Evolutionary conservation across 2,329 filamentous ascomycete genomes (phyloP).

Genomic region (Sphaerostilbella broomeana): DNA sequence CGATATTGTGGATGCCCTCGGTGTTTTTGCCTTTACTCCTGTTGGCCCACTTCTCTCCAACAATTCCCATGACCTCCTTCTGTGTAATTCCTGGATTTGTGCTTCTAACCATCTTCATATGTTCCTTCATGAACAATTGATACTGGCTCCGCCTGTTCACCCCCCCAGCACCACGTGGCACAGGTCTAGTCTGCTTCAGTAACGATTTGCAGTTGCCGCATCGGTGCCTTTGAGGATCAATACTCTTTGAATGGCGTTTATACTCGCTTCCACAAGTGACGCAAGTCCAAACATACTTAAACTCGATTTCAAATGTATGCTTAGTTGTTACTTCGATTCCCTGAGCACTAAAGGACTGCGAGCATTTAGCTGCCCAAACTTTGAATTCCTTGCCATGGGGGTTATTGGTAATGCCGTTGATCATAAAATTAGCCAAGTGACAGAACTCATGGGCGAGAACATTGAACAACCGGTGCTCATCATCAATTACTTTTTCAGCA

Average conservation of each 20-base stretch:
- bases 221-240: constrained; percentile 62
- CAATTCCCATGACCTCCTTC: constrained; percentile 61
- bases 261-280: constrained; percentile 61
- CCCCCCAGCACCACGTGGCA: constrained; percentile 38
- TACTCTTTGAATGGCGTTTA: constrained; percentile 79
- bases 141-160: constrained; percentile 34
- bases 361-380: constrained; percentile 56
- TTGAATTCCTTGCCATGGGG: constrained; percentile 86
- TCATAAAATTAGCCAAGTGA: constrained; percentile 87
- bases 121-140: constrained; percentile 54
- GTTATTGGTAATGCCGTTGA: constrained; percentile 65
- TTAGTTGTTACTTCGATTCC: constrained; percentile 80
- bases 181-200: constrained; percentile 73
- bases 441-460: constrained; percentile 96
- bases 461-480: constrained; percentile 71
- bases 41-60: constrained; percentile 56
- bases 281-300: constrained; percentile 87
- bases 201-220: constrained; percentile 70
- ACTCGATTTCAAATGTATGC: constrained; percentile 83
- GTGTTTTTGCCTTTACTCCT: no score
- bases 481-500: constrained; percentile 78
- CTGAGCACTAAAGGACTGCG: constrained; percentile 48
- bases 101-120: constrained; percentile 56
- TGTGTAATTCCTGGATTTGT: constrained; percentile 52
- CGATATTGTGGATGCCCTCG: no score